Percentiles rank a stretch among this genome's conserved stretches.
Conservation (phyloP, 2,329 filamentous ascomycete genomes). For the Gremmenia infestans region DNA sequence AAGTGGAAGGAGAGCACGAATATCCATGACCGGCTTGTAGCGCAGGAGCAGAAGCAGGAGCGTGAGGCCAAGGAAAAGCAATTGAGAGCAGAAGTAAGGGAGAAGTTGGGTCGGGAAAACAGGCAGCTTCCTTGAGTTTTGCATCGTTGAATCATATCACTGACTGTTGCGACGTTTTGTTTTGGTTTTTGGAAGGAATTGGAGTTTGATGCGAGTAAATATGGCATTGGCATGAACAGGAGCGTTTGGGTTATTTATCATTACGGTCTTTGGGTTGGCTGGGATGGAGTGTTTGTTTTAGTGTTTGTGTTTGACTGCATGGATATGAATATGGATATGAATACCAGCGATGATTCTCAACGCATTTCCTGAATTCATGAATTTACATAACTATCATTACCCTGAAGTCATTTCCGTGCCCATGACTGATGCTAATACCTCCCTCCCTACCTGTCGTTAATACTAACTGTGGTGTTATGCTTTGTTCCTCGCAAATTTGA, state of each 20-base stretch:
- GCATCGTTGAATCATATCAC: neutral
- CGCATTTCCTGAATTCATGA: neutral
- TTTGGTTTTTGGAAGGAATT: neutral
- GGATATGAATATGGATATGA: neutral
- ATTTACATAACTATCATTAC: neutral
- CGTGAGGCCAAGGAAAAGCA: slow-evolving; percentile 5
- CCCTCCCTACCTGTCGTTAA: neutral
- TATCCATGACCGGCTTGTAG: slow-evolving; percentile 34
- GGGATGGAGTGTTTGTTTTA: neutral
- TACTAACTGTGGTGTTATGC: neutral
- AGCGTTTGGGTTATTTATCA: neutral
- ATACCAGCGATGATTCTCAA: neutral
- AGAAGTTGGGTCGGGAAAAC: neutral
- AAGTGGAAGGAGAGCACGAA: slow-evolving; percentile 47
- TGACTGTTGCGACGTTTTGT: neutral
- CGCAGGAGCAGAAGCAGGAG: slow-evolving; percentile 25
- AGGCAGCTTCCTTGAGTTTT: neutral
- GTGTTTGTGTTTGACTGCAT: neutral
- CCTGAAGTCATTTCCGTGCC: neutral
- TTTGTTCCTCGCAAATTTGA: slow-evolving; percentile 14
- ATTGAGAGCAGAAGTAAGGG: neutral
- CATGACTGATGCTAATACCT: neutral
- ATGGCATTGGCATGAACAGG: neutral
- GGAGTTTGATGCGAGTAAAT: neutral
- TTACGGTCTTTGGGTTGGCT: neutral